Evolutionary conservation across 345 rosid genomes (phyloP).

Genomic region (Heritiera fomes): DNA sequence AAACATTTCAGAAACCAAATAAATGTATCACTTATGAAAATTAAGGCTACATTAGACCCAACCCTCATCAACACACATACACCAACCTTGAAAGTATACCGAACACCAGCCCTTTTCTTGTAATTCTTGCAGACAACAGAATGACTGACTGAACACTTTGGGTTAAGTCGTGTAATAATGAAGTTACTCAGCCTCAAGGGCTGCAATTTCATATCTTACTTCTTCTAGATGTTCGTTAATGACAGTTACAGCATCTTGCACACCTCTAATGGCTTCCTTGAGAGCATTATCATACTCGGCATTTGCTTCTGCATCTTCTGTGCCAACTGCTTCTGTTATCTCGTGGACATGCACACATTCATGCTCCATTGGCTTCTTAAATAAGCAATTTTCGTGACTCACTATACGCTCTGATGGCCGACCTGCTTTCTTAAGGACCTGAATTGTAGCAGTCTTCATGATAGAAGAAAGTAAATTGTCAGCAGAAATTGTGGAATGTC

Average conservation of each 20-base stretch:
- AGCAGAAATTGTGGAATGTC: not conserved
- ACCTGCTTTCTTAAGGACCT: conserved; percentile 83
- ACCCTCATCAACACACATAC: not conserved
- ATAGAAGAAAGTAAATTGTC: conserved; percentile 14
- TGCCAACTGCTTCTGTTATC: conserved; percentile 79
- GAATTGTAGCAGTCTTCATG: conserved; percentile 74
- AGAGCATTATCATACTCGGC: conserved; percentile 80
- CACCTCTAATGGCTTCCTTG: conserved; percentile 86
- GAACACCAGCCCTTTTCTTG: not conserved
- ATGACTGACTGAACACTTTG: not conserved
- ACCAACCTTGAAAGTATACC: not conserved
- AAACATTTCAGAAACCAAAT: not conserved
- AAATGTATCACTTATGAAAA: not conserved
- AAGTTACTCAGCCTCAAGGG: conserved; percentile 49
- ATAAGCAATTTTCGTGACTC: conserved; percentile 73
- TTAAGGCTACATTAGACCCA: not conserved
- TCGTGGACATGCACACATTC: conserved; percentile 83
- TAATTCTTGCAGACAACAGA: not conserved
- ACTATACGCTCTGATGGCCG: conserved; percentile 75
- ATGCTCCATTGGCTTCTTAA: conserved; percentile 66
- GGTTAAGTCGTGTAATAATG: not conserved
- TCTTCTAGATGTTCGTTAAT: conserved; percentile 87
- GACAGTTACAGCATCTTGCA: conserved; percentile 76
- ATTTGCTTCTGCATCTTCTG: conserved; percentile 92
- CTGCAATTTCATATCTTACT: conserved; percentile 72